Evolutionary conservation across 352 stramenopile genomes (phyloP).

Genomic region (Blastocystis hominis): DNA sequence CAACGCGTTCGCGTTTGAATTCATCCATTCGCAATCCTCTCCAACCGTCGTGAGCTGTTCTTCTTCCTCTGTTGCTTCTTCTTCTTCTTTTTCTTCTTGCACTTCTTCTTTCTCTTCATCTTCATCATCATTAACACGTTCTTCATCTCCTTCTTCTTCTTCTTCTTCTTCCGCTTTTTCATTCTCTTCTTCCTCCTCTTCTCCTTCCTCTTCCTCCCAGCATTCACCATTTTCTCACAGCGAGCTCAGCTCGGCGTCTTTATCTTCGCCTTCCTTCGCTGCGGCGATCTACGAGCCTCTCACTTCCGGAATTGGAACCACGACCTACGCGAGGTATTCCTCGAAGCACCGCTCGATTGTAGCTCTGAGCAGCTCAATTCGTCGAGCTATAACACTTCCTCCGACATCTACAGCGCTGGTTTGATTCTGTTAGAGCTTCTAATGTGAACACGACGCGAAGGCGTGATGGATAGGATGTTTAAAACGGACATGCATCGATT

Average conservation of each 20-base stretch:
- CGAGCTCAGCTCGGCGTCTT: background rate
- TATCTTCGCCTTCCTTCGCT: background rate
- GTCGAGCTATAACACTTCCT: background rate
- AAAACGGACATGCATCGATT: constrained; percentile 33
- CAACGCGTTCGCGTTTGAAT: background rate
- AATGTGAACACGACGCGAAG: background rate
- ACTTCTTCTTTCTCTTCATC: background rate
- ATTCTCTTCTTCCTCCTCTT: background rate
- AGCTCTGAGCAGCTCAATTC: background rate
- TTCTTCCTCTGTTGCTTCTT: background rate
- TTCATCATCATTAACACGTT: background rate
- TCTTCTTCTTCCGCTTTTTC: background rate
- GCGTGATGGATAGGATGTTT: constrained; percentile 7
- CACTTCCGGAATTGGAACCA: constrained; percentile 13
- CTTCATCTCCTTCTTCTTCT: background rate
- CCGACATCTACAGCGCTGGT: constrained; percentile 15
- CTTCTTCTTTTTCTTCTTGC: background rate
- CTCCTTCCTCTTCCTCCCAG: background rate
- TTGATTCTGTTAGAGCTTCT: constrained; percentile 36
- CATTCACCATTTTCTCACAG: background rate
- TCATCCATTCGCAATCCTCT: background rate
- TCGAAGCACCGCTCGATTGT: background rate
- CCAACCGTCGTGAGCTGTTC: background rate
- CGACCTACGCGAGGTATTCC: background rate
- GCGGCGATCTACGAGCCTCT: background rate